Conservation (phyloP, 805 yeast genomes). For the Pichia insulana region DNA sequence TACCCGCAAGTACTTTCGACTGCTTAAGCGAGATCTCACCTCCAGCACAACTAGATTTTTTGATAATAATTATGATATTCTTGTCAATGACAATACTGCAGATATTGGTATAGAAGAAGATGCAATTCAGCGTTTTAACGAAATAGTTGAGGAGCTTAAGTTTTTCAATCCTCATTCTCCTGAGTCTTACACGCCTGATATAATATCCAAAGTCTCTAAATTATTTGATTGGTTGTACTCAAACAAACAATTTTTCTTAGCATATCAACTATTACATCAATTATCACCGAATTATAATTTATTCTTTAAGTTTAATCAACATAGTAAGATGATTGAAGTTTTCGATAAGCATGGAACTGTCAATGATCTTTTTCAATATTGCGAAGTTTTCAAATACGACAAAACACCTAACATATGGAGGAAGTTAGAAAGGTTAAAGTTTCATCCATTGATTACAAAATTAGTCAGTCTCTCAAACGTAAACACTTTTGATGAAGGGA, state of each 20-base stretch:
- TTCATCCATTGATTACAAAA: slow-evolving; percentile 1
- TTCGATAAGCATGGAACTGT: slow-evolving; percentile 19
- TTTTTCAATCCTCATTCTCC: slow-evolving; percentile 2
- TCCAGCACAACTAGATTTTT: slow-evolving; percentile 18
- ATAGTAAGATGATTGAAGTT: slow-evolving; percentile 11
- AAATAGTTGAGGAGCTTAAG: slow-evolving; percentile 3
- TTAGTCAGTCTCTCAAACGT: slow-evolving; percentile 3
- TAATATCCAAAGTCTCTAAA: slow-evolving; percentile 9
- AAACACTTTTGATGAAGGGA: not conserved
- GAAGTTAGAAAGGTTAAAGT: slow-evolving; percentile 3
- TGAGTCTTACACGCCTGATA: slow-evolving; percentile 8
- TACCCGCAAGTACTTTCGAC: not conserved
- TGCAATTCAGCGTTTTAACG: slow-evolving; percentile 7
- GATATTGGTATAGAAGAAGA: slow-evolving; percentile 6
- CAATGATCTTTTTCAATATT: slow-evolving; percentile 13
- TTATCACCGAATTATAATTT: slow-evolving; percentile 2
- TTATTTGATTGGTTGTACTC: slow-evolving; percentile 19
- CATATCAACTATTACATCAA: slow-evolving; percentile 8
- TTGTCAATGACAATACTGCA: slow-evolving; percentile 10
- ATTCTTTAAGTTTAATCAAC: slow-evolving; percentile 13
- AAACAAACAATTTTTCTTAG: slow-evolving; percentile 12
- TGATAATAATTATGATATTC: slow-evolving; percentile 19
- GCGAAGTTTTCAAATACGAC: slow-evolving; percentile 12
- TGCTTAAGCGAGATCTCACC: slow-evolving; percentile 16
- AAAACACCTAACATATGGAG: slow-evolving; percentile 9